Evolutionary conservation across 2,329 filamentous ascomycete genomes (phyloP).

Genomic region (Verticillium tricorpus): DNA sequence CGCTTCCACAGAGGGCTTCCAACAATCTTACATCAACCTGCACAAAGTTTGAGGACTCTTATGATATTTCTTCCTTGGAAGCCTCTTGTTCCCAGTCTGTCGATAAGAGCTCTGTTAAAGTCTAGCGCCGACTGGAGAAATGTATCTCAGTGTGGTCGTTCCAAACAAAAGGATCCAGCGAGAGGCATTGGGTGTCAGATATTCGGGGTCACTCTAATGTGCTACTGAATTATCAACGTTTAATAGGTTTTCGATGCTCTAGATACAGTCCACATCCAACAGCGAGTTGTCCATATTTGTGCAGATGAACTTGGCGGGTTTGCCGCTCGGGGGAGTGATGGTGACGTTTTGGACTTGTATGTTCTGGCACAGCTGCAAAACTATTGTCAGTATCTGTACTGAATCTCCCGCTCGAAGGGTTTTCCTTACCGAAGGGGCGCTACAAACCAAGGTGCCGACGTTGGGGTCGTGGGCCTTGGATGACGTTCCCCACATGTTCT

Average conservation of each 20-base stretch:
- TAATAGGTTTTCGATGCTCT: not conserved
- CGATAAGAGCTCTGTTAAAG: too few species aligned
- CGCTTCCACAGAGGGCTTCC: too few species aligned
- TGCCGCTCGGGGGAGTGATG: conserved; percentile 11
- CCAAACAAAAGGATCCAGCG: too few species aligned
- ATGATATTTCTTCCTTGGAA: too few species aligned
- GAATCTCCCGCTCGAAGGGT: not conserved
- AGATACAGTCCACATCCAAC: conserved; percentile 4
- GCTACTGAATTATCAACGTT: not conserved
- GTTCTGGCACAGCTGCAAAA: conserved; percentile 8
- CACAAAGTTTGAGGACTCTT: too few species aligned
- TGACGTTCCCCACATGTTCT: conserved; percentile 10
- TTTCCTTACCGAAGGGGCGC: conserved; percentile 6
- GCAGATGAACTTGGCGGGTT: conserved; percentile 9
- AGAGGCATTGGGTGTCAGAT: too few species aligned
- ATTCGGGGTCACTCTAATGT: too few species aligned
- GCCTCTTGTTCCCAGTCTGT: too few species aligned
- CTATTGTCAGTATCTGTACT: too few species aligned
- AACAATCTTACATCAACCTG: too few species aligned
- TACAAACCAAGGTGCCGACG: conserved; percentile 12
- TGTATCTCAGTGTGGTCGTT: too few species aligned
- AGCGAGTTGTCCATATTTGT: conserved; percentile 9
- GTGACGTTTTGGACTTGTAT: conserved; percentile 11
- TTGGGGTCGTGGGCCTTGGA: conserved; percentile 12
- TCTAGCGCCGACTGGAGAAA: not conserved